Evolutionary conservation across 2,329 filamentous ascomycete species (phyloP).

Genomic region (Fusarium ramigenum): DNA sequence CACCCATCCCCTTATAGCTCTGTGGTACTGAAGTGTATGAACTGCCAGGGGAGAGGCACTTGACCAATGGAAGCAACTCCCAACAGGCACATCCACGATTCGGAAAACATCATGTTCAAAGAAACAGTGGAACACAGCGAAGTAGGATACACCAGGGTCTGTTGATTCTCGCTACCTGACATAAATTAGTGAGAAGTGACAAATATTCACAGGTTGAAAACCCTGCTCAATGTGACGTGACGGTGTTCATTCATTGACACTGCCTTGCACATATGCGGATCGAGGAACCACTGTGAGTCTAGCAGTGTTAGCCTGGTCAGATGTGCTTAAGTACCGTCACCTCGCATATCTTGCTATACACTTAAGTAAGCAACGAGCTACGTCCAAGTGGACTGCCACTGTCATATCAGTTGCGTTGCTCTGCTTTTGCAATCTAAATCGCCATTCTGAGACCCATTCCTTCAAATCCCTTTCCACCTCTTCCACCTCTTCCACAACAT

Average conservation of each 20-base stretch:
- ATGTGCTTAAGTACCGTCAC: accelerated
- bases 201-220: too few relatives aligned
- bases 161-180: too few relatives aligned
- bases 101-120: too few relatives aligned
- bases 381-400: not conserved
- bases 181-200: too few relatives aligned
- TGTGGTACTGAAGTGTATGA: too few relatives aligned
- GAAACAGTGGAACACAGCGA: too few relatives aligned
- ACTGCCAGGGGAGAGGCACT: too few relatives aligned
- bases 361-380: not conserved
- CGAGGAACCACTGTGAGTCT: not conserved
- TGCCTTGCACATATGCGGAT: not conserved
- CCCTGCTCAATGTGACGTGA: too few relatives aligned
- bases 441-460: not conserved
- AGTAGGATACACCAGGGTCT: too few relatives aligned
- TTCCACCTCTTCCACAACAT: not conserved
- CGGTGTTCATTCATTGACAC: not conserved
- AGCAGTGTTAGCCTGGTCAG: not conserved
- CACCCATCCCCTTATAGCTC: too few relatives aligned
- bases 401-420: not conserved
- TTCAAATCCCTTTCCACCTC: accelerated
- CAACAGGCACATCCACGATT: too few relatives aligned
- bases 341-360: not conserved
- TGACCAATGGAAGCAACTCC: too few relatives aligned
- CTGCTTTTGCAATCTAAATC: not conserved